These are phyloP conservation scores for Apophysomyces trapeziformis DNA, from an alignment of 371 early-diverging fungal species.

Conservation along the genomic window DNA sequence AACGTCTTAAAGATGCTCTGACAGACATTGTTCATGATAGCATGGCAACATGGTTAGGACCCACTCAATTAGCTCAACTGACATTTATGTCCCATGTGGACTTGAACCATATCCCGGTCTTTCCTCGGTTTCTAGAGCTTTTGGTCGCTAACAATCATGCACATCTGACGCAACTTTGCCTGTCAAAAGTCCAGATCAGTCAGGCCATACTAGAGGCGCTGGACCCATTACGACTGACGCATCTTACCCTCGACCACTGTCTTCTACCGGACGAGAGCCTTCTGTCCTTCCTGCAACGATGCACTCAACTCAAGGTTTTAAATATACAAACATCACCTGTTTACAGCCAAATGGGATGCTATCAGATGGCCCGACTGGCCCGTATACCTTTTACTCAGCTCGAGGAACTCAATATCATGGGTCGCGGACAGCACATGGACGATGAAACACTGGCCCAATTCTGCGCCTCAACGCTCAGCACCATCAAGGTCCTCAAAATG, in stretches of 20 bases:
- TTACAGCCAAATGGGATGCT: neutral
- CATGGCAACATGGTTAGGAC: neutral
- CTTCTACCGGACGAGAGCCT: neutral
- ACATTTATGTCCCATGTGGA: neutral
- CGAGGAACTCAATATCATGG: neutral
- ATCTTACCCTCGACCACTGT: neutral
- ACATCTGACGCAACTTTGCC: neutral
- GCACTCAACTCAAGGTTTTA: neutral
- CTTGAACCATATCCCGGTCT: neutral
- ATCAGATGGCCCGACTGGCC: neutral
- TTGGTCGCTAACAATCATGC: neutral
- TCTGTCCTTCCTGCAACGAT: neutral
- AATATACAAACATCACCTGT: neutral
- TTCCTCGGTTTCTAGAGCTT: neutral
- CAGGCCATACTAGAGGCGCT: neutral
- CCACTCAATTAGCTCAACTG: neutral
- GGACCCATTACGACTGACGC: neutral
- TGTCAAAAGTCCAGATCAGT: neutral
- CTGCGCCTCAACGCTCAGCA: neutral
- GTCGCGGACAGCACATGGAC: slow-evolving; percentile 2
- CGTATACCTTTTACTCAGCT: slow-evolving; percentile 5
- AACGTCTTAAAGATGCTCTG: neutral
- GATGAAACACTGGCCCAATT: neutral
- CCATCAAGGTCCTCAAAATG: neutral
- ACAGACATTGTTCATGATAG: neutral